These are phyloP conservation scores for Coemansia sp. DNA, from an alignment of 192 early-diverging fungal species.

Conservation along the genomic window DNA sequence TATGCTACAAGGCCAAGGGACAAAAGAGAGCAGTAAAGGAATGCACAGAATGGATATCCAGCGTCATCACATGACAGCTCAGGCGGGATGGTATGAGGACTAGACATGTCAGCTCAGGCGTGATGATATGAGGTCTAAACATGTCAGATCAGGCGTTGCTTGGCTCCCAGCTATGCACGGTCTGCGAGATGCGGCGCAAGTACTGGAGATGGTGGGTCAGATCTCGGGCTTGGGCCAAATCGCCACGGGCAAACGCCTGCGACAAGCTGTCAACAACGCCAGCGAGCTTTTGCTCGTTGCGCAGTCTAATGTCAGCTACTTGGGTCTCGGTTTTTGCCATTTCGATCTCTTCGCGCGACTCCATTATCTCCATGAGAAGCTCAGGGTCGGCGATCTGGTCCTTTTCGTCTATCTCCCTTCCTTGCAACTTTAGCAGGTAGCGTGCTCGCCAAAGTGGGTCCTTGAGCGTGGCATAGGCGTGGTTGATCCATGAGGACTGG, in stretches of 20 bases:
- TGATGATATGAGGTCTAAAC: too few relatives aligned
- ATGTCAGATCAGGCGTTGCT: slow-evolving; percentile 18
- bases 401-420: slow-evolving; percentile 63
- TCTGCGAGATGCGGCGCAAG: slow-evolving; percentile 41
- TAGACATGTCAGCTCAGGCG: too few relatives aligned
- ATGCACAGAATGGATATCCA: background rate
- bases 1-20: background rate
- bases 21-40: background rate
- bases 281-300: slow-evolving; percentile 64
- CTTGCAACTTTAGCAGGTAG: slow-evolving; percentile 74
- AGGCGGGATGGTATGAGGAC: background rate
- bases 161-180: slow-evolving; percentile 48
- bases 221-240: slow-evolving; percentile 65
- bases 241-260: slow-evolving; percentile 60
- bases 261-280: slow-evolving; percentile 40
- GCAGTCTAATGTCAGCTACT: slow-evolving; percentile 60
- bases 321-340: slow-evolving; percentile 68
- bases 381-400: slow-evolving; percentile 68
- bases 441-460: slow-evolving; percentile 81
- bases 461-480: slow-evolving; percentile 79
- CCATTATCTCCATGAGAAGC: slow-evolving; percentile 86
- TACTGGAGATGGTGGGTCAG: slow-evolving; percentile 77
- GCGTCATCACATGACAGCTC: background rate
- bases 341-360: slow-evolving; percentile 75
- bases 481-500: slow-evolving; percentile 86